Percentiles rank a stretch among this genome's conserved stretches.
phyloP scores from a whole-genome alignment of 345 rosid genomes.

The Eucalyptus curtisii region DNA sequence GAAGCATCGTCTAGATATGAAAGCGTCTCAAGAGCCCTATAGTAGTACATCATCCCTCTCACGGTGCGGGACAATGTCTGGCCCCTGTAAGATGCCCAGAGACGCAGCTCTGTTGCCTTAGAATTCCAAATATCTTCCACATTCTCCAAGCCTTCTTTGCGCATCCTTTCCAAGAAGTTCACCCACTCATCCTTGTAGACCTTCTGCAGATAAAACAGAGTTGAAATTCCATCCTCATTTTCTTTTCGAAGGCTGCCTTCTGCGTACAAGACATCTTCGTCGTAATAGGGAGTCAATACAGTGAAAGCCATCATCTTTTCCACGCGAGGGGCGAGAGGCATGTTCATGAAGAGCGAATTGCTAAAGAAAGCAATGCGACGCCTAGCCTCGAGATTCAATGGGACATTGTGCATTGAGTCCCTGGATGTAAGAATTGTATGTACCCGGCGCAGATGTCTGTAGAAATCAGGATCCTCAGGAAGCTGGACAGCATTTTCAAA shows the following conservation, averaged over 20 bases:
- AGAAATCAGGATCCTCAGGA: constrained; percentile 60
- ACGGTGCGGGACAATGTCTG: constrained; percentile 92
- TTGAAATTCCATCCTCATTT: constrained; percentile 87
- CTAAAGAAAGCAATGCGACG: constrained; percentile 82
- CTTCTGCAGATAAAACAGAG: constrained; percentile 75
- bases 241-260: constrained; percentile 50
- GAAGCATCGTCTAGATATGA: constrained; percentile 73
- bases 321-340: constrained; percentile 78
- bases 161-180: constrained; percentile 84
- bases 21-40: constrained; percentile 79
- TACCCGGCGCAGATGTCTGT: constrained; percentile 59
- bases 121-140: constrained; percentile 61
- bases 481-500: constrained; percentile 61
- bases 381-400: constrained; percentile 73
- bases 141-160: constrained; percentile 52
- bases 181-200: constrained; percentile 88
- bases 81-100: constrained; percentile 93
- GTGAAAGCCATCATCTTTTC: constrained; percentile 96
- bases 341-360: constrained; percentile 90
- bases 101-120: constrained; percentile 69
- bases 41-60: constrained; percentile 93
- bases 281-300: constrained; percentile 83
- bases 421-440: constrained; percentile 60
- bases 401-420: constrained; percentile 79
- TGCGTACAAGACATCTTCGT: constrained; percentile 67